These are phyloP conservation scores for Cladophialophora chaetospira DNA, from an alignment of 2,329 filamentous ascomycete genomes.

Conservation along the genomic window DNA sequence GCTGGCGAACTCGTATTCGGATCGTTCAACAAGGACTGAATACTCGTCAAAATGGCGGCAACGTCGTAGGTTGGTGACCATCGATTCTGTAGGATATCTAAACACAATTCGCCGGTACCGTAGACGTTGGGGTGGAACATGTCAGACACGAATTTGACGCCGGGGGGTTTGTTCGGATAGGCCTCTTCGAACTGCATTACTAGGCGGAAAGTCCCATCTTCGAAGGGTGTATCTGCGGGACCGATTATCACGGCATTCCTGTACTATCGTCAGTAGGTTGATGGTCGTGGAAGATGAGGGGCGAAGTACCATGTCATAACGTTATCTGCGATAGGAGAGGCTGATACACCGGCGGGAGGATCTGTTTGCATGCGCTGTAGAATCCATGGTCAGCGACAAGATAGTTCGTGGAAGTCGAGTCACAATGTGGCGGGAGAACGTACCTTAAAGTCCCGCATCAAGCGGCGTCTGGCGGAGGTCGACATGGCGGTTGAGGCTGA, in stretches of 20 bases:
- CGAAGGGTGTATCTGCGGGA: constrained; percentile 93
- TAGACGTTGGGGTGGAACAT: constrained; percentile 99
- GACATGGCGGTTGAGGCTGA: constrained; percentile 64
- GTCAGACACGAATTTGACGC: constrained; percentile 96
- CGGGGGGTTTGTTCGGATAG: constrained; percentile 96
- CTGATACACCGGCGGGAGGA: constrained; percentile 92
- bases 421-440: constrained; percentile 32
- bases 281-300: background rate
- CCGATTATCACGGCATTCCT: constrained; percentile 99
- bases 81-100: constrained; percentile 95
- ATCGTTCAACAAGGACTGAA: constrained; percentile 96
- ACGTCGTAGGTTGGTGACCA: constrained; percentile 99
- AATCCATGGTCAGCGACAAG: background rate
- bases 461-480: constrained; percentile 87
- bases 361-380: constrained; percentile 96
- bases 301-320: constrained; percentile 84
- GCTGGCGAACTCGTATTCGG: constrained; percentile 98
- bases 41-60: constrained; percentile 92
- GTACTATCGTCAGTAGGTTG: constrained; percentile 8
- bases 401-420: background rate
- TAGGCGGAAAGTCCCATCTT: constrained; percentile 94
- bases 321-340: constrained; percentile 92
- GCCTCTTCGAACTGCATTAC: constrained; percentile 99
- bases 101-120: constrained; percentile 89
- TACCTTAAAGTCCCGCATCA: constrained; percentile 99